These are phyloP conservation scores for Staphylotrichum tortipilum DNA, from an alignment of 495 filamentous ascomycete genomes.

Conservation along the genomic window DNA sequence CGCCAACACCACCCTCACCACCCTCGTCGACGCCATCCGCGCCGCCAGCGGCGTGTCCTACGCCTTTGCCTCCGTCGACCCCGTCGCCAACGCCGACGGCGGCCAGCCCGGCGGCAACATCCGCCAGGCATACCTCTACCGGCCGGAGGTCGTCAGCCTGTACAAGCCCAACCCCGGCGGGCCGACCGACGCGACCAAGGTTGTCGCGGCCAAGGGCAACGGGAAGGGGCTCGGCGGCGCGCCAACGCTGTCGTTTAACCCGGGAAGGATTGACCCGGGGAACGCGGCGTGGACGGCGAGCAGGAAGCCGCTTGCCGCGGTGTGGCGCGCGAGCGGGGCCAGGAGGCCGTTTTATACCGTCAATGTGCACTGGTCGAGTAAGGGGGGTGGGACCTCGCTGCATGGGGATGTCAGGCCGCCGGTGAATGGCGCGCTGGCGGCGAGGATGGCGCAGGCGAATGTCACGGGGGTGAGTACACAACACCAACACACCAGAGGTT, in stretches of 20 bases:
- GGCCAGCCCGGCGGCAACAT: constrained; percentile 58
- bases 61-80: constrained; percentile 41
- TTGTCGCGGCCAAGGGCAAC: constrained; percentile 29
- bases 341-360: constrained; percentile 46
- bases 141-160: constrained; percentile 40
- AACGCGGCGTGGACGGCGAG: constrained; percentile 44
- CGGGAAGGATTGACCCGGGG: constrained; percentile 48
- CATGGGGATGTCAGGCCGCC: constrained; percentile 53
- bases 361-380: constrained; percentile 50
- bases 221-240: background rate
- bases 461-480: constrained; percentile 37
- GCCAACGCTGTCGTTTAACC: constrained; percentile 45
- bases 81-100: constrained; percentile 43
- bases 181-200: constrained; percentile 35
- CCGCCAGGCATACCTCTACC: constrained; percentile 54
- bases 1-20: constrained; percentile 39
- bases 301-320: constrained; percentile 51
- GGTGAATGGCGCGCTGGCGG: constrained; percentile 46
- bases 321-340: constrained; percentile 42
- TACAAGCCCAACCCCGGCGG: constrained; percentile 40
- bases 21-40: constrained; percentile 36
- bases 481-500: background rate
- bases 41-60: constrained; percentile 33
- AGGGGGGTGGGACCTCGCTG: constrained; percentile 48
- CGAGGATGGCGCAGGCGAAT: constrained; percentile 39